These are phyloP conservation scores for Conidiobolus incongruus DNA, from an alignment of 371 early-diverging fungal genomes.

Conservation along the genomic window DNA sequence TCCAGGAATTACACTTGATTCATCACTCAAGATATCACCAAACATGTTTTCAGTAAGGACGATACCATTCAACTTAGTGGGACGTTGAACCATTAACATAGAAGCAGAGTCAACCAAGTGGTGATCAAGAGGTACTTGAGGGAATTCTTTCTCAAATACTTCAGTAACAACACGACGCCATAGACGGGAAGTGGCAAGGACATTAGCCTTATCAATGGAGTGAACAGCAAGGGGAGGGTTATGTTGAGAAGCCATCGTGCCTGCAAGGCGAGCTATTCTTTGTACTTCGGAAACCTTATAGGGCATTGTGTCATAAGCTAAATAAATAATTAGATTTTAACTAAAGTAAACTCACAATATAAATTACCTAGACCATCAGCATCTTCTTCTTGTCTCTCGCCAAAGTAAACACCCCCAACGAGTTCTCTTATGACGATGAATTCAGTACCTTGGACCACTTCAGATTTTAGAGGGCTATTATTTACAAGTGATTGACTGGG, in stretches of 20 bases:
- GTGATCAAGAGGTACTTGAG: constrained; percentile 54
- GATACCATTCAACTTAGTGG: constrained; percentile 74
- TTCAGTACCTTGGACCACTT: constrained; percentile 67
- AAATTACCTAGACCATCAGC: constrained; percentile 39
- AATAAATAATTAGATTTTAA: background rate
- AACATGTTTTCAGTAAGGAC: constrained; percentile 96
- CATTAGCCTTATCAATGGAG: constrained; percentile 95
- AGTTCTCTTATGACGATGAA: constrained; percentile 86
- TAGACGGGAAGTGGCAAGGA: constrained; percentile 86
- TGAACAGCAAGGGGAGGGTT: constrained; percentile 68
- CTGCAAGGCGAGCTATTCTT: constrained; percentile 85
- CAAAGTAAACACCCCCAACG: constrained; percentile 94
- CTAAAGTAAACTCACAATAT: background rate
- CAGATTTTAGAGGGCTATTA: constrained; percentile 73
- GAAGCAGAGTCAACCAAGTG: constrained; percentile 90
- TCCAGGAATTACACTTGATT: constrained; percentile 86
- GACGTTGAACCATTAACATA: constrained; percentile 87
- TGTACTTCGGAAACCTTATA: constrained; percentile 75
- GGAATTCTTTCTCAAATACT: constrained; percentile 66
- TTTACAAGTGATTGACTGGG: constrained; percentile 61
- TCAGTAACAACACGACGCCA: constrained; percentile 85
- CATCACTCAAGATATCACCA: constrained; percentile 92
- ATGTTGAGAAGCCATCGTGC: constrained; percentile 45
- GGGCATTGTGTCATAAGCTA: constrained; percentile 73
- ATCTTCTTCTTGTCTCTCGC: constrained; percentile 69